phyloP scores from a whole-genome alignment of 805 yeast species.

The Barnettozyma populi region DNA sequence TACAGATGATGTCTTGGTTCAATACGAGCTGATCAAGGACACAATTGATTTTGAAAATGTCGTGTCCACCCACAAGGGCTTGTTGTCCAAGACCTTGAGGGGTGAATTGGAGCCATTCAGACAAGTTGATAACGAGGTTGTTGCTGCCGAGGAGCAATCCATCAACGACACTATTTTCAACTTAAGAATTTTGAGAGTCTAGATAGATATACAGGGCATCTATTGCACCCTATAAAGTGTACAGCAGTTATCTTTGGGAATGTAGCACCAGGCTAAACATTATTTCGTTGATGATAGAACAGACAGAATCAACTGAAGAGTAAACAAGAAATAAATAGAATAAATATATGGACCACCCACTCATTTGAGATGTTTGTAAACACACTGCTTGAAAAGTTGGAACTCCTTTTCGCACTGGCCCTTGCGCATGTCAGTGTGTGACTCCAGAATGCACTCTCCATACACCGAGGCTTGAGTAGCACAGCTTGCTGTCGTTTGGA shows the following conservation, averaged over 20 bases:
- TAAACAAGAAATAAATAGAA: neutral
- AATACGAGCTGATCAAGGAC: conserved; percentile 60
- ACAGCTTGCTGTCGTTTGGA: conserved; percentile 36
- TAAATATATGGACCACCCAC: neutral
- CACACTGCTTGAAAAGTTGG: conserved; percentile 43
- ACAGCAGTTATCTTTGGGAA: neutral
- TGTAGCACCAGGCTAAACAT: conserved; percentile 1
- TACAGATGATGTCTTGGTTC: conserved; percentile 90
- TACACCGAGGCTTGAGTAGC: conserved; percentile 40
- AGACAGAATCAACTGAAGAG: neutral
- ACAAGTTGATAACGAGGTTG: conserved; percentile 42
- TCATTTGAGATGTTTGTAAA: conserved; percentile 24
- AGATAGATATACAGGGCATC: conserved; percentile 16
- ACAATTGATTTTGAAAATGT: conserved; percentile 60
- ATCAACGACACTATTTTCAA: conserved; percentile 75
- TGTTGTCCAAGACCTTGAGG: conserved; percentile 75
- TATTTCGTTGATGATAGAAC: neutral
- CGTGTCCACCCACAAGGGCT: conserved; percentile 56
- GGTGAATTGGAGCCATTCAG: conserved; percentile 39
- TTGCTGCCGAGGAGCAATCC: conserved; percentile 85
- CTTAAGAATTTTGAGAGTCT: conserved; percentile 70
- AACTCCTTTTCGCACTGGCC: conserved; percentile 53
- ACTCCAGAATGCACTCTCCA: conserved; percentile 49
- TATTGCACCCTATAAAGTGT: neutral
- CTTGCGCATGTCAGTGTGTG: conserved; percentile 44